Conservation (phyloP, 2,329 filamentous ascomycete genomes). For the Thermothelomyces thermophilus region DNA sequence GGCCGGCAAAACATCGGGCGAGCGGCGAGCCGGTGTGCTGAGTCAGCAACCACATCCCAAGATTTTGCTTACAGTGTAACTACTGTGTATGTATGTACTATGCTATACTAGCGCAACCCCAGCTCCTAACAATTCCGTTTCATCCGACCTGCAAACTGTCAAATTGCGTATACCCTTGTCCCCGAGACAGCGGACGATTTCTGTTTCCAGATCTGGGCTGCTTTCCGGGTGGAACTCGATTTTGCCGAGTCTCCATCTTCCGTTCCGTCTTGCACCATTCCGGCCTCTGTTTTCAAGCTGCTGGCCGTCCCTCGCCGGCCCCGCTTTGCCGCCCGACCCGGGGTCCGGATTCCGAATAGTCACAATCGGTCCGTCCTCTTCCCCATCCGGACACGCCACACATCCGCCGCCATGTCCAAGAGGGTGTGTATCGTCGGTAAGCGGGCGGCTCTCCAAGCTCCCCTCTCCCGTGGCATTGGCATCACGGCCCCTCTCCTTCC, state of each 20-base stretch:
- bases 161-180: no score
- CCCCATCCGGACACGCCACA: neutral
- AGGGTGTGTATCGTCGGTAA: constrained; percentile 48
- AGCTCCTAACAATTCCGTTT: no score
- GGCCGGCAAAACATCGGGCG: neutral
- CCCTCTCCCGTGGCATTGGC: no score
- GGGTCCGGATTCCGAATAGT: neutral
- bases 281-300: neutral
- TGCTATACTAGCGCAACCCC: no score
- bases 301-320: constrained; percentile 8
- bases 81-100: no score
- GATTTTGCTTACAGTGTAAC: no score
- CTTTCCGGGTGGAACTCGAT: no score
- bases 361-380: neutral
- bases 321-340: constrained; percentile 13
- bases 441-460: constrained; percentile 8
- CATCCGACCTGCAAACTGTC: no score
- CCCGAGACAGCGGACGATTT: no score
- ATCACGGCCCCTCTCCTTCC: no score
- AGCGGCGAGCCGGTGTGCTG: neutral
- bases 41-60: no score
- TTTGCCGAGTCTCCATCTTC: neutral
- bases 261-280: neutral
- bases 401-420: constrained; percentile 34
- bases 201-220: no score